Conservation (phyloP, 768 basidiomycete genomes). For the Podaxis carcinomalis region DNA sequence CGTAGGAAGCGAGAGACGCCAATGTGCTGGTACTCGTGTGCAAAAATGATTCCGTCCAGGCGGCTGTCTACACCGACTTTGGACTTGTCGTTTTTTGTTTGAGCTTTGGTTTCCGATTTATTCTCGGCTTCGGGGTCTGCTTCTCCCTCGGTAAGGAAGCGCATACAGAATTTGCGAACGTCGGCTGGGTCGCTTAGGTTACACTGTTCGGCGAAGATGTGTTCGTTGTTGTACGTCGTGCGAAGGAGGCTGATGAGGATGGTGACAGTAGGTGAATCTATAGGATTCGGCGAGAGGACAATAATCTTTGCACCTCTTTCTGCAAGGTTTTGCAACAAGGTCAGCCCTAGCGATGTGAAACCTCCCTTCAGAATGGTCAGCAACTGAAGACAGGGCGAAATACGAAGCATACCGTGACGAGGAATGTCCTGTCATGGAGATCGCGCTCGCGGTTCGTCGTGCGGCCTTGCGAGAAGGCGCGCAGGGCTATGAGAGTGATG, state of each 20-base stretch:
- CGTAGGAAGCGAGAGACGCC: conserved; percentile 36
- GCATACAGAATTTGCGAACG: conserved; percentile 58
- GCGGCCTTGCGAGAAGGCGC: conserved; percentile 67
- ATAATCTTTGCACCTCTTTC: conserved; percentile 77
- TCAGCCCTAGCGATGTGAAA: conserved; percentile 70
- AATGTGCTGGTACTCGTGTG: conserved; percentile 73
- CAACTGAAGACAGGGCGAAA: conserved; percentile 1
- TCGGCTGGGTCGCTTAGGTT: conserved; percentile 63
- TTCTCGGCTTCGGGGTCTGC: background rate
- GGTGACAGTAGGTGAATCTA: conserved; percentile 49
- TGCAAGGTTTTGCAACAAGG: conserved; percentile 62
- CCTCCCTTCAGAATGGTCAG: conserved; percentile 47
- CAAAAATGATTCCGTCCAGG: conserved; percentile 75
- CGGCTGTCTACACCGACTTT: conserved; percentile 38
- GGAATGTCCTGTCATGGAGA: conserved; percentile 64
- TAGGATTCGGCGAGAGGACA: conserved; percentile 58
- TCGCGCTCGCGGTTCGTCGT: conserved; percentile 71
- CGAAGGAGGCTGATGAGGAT: conserved; percentile 66
- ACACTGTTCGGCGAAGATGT: conserved; percentile 78
- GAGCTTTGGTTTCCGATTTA: background rate
- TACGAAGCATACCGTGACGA: conserved; percentile 55
- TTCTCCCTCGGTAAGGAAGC: conserved; percentile 46
- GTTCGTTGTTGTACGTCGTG: conserved; percentile 64
- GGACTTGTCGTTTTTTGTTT: background rate
- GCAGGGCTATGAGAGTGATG: conserved; percentile 41